phyloP scores from a whole-genome alignment of 805 yeast species.

The Metschnikowia noctiluminum region DNA sequence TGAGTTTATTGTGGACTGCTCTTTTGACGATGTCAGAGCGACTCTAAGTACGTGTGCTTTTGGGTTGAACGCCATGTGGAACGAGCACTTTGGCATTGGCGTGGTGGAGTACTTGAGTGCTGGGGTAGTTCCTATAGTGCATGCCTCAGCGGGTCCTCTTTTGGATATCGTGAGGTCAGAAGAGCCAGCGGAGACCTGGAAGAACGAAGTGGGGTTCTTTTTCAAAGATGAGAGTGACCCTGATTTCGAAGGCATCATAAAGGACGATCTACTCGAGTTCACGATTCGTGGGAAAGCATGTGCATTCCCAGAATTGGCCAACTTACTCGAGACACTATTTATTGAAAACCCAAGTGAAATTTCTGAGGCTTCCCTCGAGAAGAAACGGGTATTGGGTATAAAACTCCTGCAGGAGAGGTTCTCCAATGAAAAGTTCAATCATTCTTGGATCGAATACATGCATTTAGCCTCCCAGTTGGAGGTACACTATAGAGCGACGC shows the following conservation, averaged over 20 bases:
- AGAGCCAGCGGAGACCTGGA: conserved; percentile 19
- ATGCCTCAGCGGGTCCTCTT: conserved; percentile 94
- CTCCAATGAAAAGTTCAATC: conserved; percentile 56
- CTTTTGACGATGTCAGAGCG: conserved; percentile 57
- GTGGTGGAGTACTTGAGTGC: conserved; percentile 89
- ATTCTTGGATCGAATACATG: conserved; percentile 45
- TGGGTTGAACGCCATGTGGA: conserved; percentile 98
- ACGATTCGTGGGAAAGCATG: conserved; percentile 6
- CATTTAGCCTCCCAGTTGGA: conserved; percentile 23
- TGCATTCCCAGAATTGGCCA: conserved; percentile 46
- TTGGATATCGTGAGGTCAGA: conserved; percentile 68
- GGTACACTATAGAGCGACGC: conserved; percentile 23
- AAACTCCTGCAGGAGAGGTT: conserved; percentile 50
- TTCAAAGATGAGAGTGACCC: conserved; percentile 73
- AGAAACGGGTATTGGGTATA: conserved; percentile 46
- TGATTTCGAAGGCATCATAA: conserved; percentile 41
- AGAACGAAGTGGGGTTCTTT: conserved; percentile 69
- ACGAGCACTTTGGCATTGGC: conserved; percentile 97
- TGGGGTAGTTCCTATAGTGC: conserved; percentile 85
- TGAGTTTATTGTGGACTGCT: conserved; percentile 69
- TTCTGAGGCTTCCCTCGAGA: conserved; percentile 30
- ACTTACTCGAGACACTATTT: conserved; percentile 44
- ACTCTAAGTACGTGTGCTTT: conserved; percentile 55
- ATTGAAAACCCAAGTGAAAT: conserved; percentile 27
- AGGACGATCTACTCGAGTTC: conserved; percentile 9